phyloP scores from a whole-genome alignment of 108 stramenopile genomes.

The Bacterosira constricta region DNA sequence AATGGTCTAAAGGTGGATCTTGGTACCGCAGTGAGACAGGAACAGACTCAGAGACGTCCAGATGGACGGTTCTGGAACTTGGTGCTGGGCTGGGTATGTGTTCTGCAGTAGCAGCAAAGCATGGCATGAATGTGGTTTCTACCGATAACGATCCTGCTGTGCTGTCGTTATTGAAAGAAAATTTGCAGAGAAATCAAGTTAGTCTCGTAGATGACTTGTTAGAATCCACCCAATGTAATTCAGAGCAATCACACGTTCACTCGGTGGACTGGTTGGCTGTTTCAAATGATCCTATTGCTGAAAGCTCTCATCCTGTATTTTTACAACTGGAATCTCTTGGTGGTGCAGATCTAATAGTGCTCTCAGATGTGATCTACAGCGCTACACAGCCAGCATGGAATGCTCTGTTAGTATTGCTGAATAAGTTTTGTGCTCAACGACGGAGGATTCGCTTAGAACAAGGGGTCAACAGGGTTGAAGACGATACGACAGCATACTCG shows the following conservation, averaged over 20 bases:
- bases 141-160: slow-evolving; percentile 11
- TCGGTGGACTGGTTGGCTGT: slow-evolving; percentile 2
- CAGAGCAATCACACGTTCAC: neutral
- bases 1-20: neutral
- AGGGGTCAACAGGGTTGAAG: neutral
- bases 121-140: slow-evolving; percentile 21
- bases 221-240: neutral
- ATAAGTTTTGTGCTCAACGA: slow-evolving; percentile 1
- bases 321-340: slow-evolving; percentile 5
- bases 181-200: neutral
- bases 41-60: neutral
- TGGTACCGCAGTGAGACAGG: neutral
- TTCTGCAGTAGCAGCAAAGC: slow-evolving; percentile 11
- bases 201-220: neutral
- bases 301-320: slow-evolving; percentile 6
- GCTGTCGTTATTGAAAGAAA: slow-evolving; percentile 14
- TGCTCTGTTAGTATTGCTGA: slow-evolving; percentile 3
- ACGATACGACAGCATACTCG: too few species aligned
- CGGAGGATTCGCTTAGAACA: neutral
- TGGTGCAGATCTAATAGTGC: slow-evolving; percentile 8
- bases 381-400: slow-evolving; percentile 18
- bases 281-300: neutral
- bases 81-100: slow-evolving; percentile 20
- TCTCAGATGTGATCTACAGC: slow-evolving; percentile 14
- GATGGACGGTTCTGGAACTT: slow-evolving; percentile 27